Base-by-base conservation (phyloP, 2,329 filamentous ascomycete genomes). In the Fusarium nurragi region DNA sequence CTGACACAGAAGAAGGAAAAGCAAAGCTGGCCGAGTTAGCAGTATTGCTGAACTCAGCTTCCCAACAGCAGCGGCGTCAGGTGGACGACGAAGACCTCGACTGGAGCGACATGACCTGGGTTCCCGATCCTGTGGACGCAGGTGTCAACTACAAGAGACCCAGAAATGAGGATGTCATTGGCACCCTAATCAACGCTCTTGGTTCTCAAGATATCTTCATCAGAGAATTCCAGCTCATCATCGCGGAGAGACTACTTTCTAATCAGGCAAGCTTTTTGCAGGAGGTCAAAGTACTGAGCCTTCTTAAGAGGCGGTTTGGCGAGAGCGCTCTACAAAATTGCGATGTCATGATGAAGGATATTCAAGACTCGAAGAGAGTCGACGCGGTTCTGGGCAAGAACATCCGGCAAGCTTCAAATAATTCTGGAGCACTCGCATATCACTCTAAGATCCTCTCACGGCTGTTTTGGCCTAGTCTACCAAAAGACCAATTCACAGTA, bases 261-360 rank as follows among this genome's bases (percentile, higher is more conserved):
- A 87, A 86, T 43, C 89, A 90, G 60, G 81, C 85, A 18, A 83
- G 86, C 22, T 96, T 93, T 69, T 85, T 90, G 59, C 93, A 93
- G 75, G 95, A 90, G 77, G 86, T 92, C 51, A 90, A 91, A 53
- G 91, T 97, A 6, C 84, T 98, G 7, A 89, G 94, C 55, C 84
- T 98, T 11, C 84, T 99, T 58, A 97, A 97, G 79, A 85, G 92
- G 61, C 88, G 94, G 10, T 94, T 97, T 54, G 94, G 94, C 22
- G 93, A 97, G 67, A 84, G 86, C 25, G 88, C 92, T 16, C 81
- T 99, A 41, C 95, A 98, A 75, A 91, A 92, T 45, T 97, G 94
- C 76, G 94, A 99, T 74, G 95, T 99, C 71, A 99, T 99, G 95
- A 86, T 99, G 55, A 92, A 90, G 65, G 95, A 99, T 75, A 91